Conservation (phyloP, 2,329 filamentous ascomycete genomes). For the Sclerotinia subarctica region DNA sequence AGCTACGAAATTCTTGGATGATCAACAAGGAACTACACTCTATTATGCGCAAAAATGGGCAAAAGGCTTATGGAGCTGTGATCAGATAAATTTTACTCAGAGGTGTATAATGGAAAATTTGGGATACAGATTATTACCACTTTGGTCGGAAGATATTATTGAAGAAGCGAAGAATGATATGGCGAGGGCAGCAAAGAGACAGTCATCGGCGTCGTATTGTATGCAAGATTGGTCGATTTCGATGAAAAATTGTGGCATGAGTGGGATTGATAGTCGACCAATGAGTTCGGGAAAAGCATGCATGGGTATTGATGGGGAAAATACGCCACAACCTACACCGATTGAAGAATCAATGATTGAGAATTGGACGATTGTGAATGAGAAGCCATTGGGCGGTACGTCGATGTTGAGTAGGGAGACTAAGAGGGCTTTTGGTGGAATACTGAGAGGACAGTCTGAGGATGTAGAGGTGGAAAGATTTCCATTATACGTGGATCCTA, state of each 20-base stretch:
- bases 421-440: conserved; percentile 7
- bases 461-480: not conserved
- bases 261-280: not conserved
- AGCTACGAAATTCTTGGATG: conserved; percentile 64
- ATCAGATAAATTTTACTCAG: conserved; percentile 63
- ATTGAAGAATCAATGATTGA: conserved; percentile 12
- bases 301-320: conserved; percentile 9
- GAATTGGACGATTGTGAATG: not conserved
- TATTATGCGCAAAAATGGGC: conserved; percentile 56
- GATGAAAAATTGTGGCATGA: conserved; percentile 1
- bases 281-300: conserved; percentile 16
- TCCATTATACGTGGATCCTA: not conserved
- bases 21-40: conserved; percentile 52
- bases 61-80: conserved; percentile 53
- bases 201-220: conserved; percentile 16
- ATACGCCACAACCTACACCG: conserved; percentile 13
- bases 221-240: conserved; percentile 6
- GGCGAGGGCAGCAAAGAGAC: conserved; percentile 50
- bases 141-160: conserved; percentile 56
- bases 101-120: conserved; percentile 62
- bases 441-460: not conserved
- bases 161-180: conserved; percentile 61
- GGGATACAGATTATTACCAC: conserved; percentile 59
- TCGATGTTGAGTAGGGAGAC: conserved; percentile 15
- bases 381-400: not conserved